Evolutionary conservation across 805 yeast species (phyloP), one percentile per base, ranked within the genome.

Genomic region (Candida boleticola): DNA sequence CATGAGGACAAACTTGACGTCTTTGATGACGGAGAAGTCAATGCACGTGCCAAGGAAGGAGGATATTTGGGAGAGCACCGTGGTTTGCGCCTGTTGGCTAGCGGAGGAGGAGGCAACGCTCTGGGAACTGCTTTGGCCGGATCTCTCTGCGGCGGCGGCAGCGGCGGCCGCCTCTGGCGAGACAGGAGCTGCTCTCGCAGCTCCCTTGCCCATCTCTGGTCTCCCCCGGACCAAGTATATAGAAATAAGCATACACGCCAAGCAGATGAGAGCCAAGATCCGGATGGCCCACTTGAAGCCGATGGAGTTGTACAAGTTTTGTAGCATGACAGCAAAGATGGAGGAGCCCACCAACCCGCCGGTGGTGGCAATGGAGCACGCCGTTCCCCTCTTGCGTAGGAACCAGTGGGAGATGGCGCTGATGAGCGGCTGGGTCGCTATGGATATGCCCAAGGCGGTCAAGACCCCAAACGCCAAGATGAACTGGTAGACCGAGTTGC

Each of bases 201-300:
- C n/a, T n/a, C n/a, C n/a, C n/a, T n/a, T n/a, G n/a, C n/a, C n/a
- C 27, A 23, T 23, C 11, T 23, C 32, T 10, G 32, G 17, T n/a
- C 32, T 10, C 6, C 35, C 35, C 16, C 13, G 11, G 9, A 31
- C 35, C 35, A 31, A 31, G 5, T 9, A 13, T 5, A 31, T 19
- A 40, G 41, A 47, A 22, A 47, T 37, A 17, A 42, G 9, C 50
- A 53, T 48, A 40, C 76, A 68, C 5, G 53, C 65, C 3, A 71
- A 49, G 45, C 75, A 73, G 9, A 77, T 54, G 47, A 79, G 70
- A 0, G 77, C 77, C 37, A 77, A 57, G 13, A 69, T 61, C 39
- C 84, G 63, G 34, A 75, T 63, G 3, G 79, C 73, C 83, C 83
- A 79, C 9, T 63, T 65, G 50, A 74, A 77, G 1, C 83, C 83